Evolutionary conservation across 2,329 filamentous ascomycete genomes (phyloP).

Genomic region (Xylaria multiplex): DNA sequence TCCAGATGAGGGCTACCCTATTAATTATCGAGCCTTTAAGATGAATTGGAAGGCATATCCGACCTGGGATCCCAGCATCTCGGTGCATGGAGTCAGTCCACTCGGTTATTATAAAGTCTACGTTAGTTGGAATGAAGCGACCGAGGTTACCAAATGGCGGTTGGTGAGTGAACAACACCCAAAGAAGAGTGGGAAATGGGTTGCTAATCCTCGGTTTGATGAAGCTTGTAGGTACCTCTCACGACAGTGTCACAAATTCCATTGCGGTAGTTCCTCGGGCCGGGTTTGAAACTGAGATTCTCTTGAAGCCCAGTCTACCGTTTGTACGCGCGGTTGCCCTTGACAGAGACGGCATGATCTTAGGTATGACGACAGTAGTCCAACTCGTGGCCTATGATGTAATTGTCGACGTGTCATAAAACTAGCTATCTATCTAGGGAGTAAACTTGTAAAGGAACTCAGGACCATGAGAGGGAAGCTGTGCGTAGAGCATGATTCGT

Average conservation of each 20-base stretch:
- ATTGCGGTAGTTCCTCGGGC: constrained; percentile 6
- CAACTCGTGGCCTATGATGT: not conserved
- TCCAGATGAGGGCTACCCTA: constrained; percentile 38
- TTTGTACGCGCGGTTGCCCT: constrained; percentile 30
- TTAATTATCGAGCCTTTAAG: constrained; percentile 50
- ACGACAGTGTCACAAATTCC: not conserved
- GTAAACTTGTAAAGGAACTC: not conserved
- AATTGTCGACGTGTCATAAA: not conserved
- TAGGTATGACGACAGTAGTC: constrained; percentile 27
- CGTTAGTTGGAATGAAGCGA: constrained; percentile 39
- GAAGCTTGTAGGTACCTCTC: constrained; percentile 17
- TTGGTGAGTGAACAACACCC: constrained; percentile 24
- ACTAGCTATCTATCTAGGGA: not conserved
- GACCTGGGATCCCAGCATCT: constrained; percentile 36
- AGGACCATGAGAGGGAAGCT: too few relatives aligned
- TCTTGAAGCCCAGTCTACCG: not conserved
- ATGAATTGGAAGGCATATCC: constrained; percentile 46
- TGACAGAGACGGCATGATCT: constrained; percentile 20
- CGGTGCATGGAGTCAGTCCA: not conserved
- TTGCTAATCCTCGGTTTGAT: constrained; percentile 1
- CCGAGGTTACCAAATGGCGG: constrained; percentile 36
- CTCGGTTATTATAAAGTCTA: constrained; percentile 21
- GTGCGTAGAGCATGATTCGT: too few relatives aligned
- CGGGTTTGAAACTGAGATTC: constrained; percentile 35
- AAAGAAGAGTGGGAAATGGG: not conserved